Conservation (phyloP, 2,329 filamentous ascomycete genomes). For the Hymenoscyphus occultus region DNA sequence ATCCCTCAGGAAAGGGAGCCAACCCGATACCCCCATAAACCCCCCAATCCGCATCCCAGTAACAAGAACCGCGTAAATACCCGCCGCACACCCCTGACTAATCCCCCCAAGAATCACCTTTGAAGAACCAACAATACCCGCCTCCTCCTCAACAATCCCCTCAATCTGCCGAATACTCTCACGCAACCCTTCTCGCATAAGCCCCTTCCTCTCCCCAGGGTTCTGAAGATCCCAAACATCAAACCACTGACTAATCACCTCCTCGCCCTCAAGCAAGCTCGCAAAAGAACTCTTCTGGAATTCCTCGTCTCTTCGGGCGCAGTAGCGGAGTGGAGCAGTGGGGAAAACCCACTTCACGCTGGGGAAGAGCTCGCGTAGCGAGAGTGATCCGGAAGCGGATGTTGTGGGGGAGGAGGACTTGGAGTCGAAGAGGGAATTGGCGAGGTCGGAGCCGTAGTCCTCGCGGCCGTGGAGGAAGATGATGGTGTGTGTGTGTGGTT, state of each 20-base stretch:
- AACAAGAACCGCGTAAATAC: constrained; percentile 40
- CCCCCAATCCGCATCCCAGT: constrained; percentile 31
- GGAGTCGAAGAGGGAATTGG: constrained; percentile 41
- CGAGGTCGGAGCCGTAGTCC: constrained; percentile 40
- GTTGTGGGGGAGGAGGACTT: constrained; percentile 26
- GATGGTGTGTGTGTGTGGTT: constrained; percentile 42
- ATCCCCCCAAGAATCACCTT: constrained; percentile 45
- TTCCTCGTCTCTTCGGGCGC: constrained; percentile 29
- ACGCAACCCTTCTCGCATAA: constrained; percentile 42
- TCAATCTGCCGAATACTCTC: constrained; percentile 39
- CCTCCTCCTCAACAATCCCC: constrained; percentile 39
- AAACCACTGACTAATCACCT: constrained; percentile 46
- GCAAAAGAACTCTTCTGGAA: constrained; percentile 20
- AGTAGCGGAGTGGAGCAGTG: constrained; percentile 30
- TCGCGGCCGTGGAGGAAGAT: constrained; percentile 47
- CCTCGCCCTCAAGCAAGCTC: constrained; percentile 18
- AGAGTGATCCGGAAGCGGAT: constrained; percentile 1
- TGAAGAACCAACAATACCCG: constrained; percentile 37
- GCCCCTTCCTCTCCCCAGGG: constrained; percentile 39
- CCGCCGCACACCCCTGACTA: constrained; percentile 45
- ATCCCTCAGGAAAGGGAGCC: constrained; percentile 33
- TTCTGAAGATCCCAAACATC: constrained; percentile 45
- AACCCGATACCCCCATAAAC: constrained; percentile 41
- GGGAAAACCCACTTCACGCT: constrained; percentile 23
- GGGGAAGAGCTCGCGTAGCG: constrained; percentile 22